A percentile compares a stretch with the other conserved stretches of the same genome.
Evolutionary conservation across 2,329 filamentous ascomycete genomes (phyloP).

Genomic region (Colletotrichum acutatum): DNA sequence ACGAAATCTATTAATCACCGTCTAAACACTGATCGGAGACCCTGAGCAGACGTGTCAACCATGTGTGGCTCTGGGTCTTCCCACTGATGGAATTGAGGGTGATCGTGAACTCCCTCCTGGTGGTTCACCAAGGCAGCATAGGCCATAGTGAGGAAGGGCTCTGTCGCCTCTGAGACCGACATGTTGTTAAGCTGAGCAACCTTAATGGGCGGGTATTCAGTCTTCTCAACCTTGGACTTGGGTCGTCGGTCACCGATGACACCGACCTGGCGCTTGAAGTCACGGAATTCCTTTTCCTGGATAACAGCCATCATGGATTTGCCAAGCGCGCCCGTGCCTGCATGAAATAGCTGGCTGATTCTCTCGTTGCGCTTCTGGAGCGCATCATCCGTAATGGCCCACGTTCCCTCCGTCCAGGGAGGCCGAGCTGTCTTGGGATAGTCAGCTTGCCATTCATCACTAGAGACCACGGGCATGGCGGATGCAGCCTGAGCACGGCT

Average conservation of each 20-base stretch:
- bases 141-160: constrained; percentile 55
- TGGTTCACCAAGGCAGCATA: constrained; percentile 45
- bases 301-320: constrained; percentile 45
- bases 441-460: constrained; percentile 40
- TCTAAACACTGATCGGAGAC: constrained; percentile 24
- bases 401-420: constrained; percentile 36
- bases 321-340: constrained; percentile 48
- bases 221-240: constrained; percentile 39
- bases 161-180: constrained; percentile 50
- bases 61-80: constrained; percentile 13
- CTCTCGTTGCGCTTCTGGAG: constrained; percentile 41
- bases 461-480: neutral
- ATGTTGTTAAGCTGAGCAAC: constrained; percentile 52
- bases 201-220: constrained; percentile 43
- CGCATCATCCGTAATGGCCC: constrained; percentile 39
- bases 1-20: neutral
- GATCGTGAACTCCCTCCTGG: constrained; percentile 17
- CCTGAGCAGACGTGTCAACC: constrained; percentile 16
- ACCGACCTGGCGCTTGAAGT: constrained; percentile 46
- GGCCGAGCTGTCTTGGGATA: constrained; percentile 29
- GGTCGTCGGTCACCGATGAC: constrained; percentile 51
- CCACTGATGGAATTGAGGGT: constrained; percentile 8
- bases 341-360: constrained; percentile 52
- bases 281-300: constrained; percentile 44
- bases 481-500: neutral